Base-by-base conservation (phyloP, 768 basidiomycete genomes). In the Suillus discolor region DNA sequence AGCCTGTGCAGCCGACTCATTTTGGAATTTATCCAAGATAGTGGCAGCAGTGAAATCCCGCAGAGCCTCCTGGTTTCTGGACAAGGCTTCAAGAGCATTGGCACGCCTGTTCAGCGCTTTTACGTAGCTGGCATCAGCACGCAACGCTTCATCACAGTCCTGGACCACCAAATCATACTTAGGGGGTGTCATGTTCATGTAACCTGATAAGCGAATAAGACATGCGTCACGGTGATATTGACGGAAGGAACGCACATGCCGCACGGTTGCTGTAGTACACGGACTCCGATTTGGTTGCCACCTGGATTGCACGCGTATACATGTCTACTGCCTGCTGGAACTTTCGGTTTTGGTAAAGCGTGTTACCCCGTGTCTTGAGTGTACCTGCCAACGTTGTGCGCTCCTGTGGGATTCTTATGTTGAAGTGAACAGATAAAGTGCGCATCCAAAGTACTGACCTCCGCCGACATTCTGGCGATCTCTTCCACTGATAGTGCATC, bases 241-340 rank as follows among this genome's bases (percentile, higher is more conserved):
- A 41, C 31, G 41, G 64, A 7, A 57, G 16, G 38, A 49, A 82
- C 90, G 64, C 66, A 94, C 97, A 98, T 67, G 97, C 97, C 47
- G 97, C 97, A 61, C 97, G 90, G 78, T 99, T 99, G 78, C 93
- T 94, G 85, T 89, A 98, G 80, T 91, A 99, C 39, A 98, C 94
- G 36, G 97, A 90, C 72, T 97, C 94, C 8, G 89, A 87, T 74
- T 87, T 89, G 9, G 92, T 89, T 5, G 92, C 82, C 23, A 91
- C 82, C 55, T 84, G 81, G 67, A 94, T 93, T 44, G 92, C 92
- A 65, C 85, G 86, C 13, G 90, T 90, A 79, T 94, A 93, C 63
- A 85, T 79, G 28, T 87, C 82, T 34, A 83, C 84, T 12, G 92
- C 92, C 53, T 80, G 78, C 7, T 78, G 74, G 70, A 87, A 92